Conservation (phyloP, 225 moss, liverwort and hornwort genomes). For the Marchantia polymorpha region DNA sequence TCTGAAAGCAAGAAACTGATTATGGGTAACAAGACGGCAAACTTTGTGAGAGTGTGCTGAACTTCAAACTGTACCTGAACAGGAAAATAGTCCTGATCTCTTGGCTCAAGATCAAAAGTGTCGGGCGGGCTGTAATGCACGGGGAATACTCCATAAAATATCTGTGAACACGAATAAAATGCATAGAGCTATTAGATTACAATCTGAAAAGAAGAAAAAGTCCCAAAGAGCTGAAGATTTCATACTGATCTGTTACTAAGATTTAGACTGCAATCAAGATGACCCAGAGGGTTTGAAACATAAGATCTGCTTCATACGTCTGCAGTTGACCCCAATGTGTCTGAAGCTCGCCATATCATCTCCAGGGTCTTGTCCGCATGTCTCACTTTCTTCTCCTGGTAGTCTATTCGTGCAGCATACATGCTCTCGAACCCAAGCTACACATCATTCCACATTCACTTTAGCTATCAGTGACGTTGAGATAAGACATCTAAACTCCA, state of each 20-base stretch:
- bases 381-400: constrained; percentile 62
- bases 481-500: background rate
- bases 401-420: constrained; percentile 85
- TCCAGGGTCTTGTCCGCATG: constrained; percentile 62
- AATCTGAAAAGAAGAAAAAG: background rate
- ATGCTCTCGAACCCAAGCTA: constrained; percentile 82
- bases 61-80: constrained; percentile 22
- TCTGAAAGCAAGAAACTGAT: background rate
- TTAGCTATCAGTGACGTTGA: background rate
- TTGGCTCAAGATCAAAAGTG: constrained; percentile 59
- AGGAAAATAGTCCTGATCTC: constrained; percentile 8
- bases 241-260: background rate
- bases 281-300: background rate
- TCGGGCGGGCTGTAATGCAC: constrained; percentile 67
- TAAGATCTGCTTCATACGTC: constrained; percentile 35
- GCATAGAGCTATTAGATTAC: background rate
- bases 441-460: background rate
- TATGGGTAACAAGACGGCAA: background rate
- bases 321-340: constrained; percentile 67
- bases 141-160: constrained; percentile 74
- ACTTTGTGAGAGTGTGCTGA: background rate
- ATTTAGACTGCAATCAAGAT: background rate
- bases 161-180: constrained; percentile 33
- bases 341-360: constrained; percentile 85
- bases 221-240: background rate